phyloP scores from a whole-genome alignment of 208 protist genomes.

The Trypanosoma conorhini region DNA sequence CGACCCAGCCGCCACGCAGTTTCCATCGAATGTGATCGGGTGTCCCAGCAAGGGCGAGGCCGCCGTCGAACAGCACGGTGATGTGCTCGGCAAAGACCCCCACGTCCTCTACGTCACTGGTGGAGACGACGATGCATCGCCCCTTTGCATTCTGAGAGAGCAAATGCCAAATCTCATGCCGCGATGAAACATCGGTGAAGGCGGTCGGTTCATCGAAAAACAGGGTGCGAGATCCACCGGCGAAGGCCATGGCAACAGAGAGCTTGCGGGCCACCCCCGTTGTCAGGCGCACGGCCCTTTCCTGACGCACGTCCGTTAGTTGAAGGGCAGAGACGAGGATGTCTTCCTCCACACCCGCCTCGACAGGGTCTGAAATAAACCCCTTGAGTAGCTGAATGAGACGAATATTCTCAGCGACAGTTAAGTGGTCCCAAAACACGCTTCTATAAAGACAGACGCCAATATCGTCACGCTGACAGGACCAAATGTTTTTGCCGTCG shows the following conservation, averaged over 20 bases:
- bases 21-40: slow-evolving; percentile 39
- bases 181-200: slow-evolving; percentile 49
- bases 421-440: slow-evolving; percentile 80
- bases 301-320: slow-evolving; percentile 19
- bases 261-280: slow-evolving; percentile 39
- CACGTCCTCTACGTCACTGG: slow-evolving; percentile 67
- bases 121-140: slow-evolving; percentile 60
- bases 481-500: slow-evolving; percentile 11
- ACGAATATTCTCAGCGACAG: slow-evolving; percentile 66
- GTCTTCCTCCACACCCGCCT: slow-evolving; percentile 2
- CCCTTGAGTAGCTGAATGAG: slow-evolving; percentile 72
- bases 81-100: slow-evolving; percentile 59
- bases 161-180: slow-evolving; percentile 57
- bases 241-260: slow-evolving; percentile 40
- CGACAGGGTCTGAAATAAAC: slow-evolving; percentile 6
- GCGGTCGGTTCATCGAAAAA: slow-evolving; percentile 43
- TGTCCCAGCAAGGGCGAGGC: slow-evolving; percentile 33
- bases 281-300: slow-evolving; percentile 14
- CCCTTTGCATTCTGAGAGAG: slow-evolving; percentile 32
- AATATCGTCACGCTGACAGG: slow-evolving; percentile 27
- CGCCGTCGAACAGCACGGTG: slow-evolving; percentile 44
- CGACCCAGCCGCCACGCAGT: slow-evolving; percentile 19
- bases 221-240: slow-evolving; percentile 32
- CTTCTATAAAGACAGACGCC: slow-evolving; percentile 84
- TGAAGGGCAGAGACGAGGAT: slow-evolving; percentile 27